Base-by-base conservation (phyloP, 768 basidiomycete genomes). In the Pisolithus marmoratus region DNA sequence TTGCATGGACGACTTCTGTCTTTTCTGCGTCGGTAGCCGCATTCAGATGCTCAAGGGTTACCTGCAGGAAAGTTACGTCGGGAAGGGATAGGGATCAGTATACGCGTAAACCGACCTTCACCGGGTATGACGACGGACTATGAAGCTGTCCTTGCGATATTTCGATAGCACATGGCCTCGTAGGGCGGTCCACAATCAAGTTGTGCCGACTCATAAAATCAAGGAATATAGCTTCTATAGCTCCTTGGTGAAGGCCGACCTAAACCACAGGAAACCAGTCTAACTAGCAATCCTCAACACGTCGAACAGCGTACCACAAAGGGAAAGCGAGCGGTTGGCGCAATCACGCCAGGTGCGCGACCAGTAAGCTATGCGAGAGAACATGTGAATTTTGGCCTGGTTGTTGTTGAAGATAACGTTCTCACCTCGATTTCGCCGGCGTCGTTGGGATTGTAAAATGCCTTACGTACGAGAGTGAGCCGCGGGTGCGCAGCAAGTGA, bases 361-460 rank as follows among this genome's bases (percentile, higher is more conserved):
- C 82, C 80, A 12, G 81, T 82, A 15, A 83, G 72, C 85, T 88
- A 5, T 27, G 26, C 3, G 8, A 27, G 58, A 34, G 52, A 19
- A 7, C 43, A n/a, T 26, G 52, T 23, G 17, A 42, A 43, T 43
- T 31, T 26, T 14, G 26, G 11, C 9, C 3, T n/a, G 46, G 9
- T 15, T 27, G 26, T 27, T 27, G 26, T 14, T 22, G 14, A 11
- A 31, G 37, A 1, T 29, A 27, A 8, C 9, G 31, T 14, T 38
- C 67, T 37, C 46, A 83, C 87, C 72, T 83, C 76, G 37, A 90
- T 85, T 4, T 76, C 82, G n/a, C 83, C 84, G 34, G 75, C 58
- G 1, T 72, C 66, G 20, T 74, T 70, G 3, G 87, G 87, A 57
- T 87, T 85, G 60, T 89, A 90, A 64, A 89, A 88, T 8, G 85